phyloP scores from a whole-genome alignment of 768 basidiomycete species.

The Lactifluus subvellereus region DNA sequence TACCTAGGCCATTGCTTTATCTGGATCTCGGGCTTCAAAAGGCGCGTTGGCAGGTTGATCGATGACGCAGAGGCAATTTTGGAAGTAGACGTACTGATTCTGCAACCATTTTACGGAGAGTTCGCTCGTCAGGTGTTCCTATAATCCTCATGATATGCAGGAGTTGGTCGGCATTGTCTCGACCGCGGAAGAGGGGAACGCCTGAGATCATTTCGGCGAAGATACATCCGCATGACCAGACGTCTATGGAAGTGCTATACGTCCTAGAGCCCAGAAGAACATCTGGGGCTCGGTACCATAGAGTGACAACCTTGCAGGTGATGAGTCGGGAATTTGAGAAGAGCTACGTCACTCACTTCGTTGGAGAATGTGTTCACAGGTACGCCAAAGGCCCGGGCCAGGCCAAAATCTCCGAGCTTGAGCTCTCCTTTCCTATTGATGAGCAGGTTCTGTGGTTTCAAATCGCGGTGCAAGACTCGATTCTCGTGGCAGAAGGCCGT shows the following conservation, averaged over 20 bases:
- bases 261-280: constrained; percentile 95
- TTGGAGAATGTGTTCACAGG: constrained; percentile 99
- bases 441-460: constrained; percentile 97
- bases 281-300: constrained; percentile 99
- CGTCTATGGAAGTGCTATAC: constrained; percentile 96
- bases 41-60: constrained; percentile 12
- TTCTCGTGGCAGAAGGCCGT: constrained; percentile 99
- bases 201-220: constrained; percentile 99
- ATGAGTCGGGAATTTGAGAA: constrained; percentile 10
- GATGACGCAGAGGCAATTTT: not conserved
- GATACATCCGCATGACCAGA: constrained; percentile 99
- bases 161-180: constrained; percentile 98
- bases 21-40: constrained; percentile 67
- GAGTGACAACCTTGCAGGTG: constrained; percentile 76
- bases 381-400: constrained; percentile 96
- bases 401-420: constrained; percentile 95
- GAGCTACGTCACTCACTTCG: constrained; percentile 48
- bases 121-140: constrained; percentile 87
- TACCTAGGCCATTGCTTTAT: constrained; percentile 84
- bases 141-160: constrained; percentile 96
- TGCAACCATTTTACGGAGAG: constrained; percentile 79
- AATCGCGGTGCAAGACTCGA: constrained; percentile 92
- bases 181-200: constrained; percentile 90
- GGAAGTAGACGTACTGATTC: constrained; percentile 64
- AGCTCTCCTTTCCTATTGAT: constrained; percentile 97